phyloP scores from a whole-genome alignment of 495 filamentous ascomycete genomes.

The Annulohypoxylon maeteangense region DNA sequence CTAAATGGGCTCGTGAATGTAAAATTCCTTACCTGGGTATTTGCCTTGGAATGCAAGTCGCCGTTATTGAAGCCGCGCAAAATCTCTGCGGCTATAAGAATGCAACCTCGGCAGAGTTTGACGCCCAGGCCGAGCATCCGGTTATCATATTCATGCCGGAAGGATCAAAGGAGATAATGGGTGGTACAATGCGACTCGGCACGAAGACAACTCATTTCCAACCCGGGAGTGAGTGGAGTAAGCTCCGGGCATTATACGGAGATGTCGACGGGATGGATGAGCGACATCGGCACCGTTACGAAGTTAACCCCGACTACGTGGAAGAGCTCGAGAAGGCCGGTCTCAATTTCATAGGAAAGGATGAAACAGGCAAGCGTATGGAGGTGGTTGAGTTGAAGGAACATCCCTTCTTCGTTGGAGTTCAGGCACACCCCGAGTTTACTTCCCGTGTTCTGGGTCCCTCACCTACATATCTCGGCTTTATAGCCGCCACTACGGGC shows the following conservation, averaged over 20 bases:
- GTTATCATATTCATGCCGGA: constrained; percentile 95
- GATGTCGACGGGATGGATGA: constrained; percentile 65
- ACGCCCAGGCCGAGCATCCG: constrained; percentile 63
- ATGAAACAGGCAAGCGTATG: constrained; percentile 85
- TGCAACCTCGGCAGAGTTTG: constrained; percentile 75
- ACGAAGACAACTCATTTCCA: constrained; percentile 80
- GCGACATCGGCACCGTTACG: constrained; percentile 78
- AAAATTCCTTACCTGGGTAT: constrained; percentile 88
- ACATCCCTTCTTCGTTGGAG: constrained; percentile 89
- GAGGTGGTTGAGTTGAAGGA: constrained; percentile 90
- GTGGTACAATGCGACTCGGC: constrained; percentile 94
- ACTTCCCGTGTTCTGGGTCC: constrained; percentile 76
- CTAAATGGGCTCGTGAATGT: constrained; percentile 84
- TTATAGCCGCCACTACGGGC: constrained; percentile 80
- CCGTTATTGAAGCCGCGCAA: constrained; percentile 89
- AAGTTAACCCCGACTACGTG: constrained; percentile 76
- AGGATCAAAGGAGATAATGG: constrained; percentile 68
- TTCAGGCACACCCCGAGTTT: constrained; percentile 92
- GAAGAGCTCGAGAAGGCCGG: constrained; percentile 67
- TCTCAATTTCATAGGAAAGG: constrained; percentile 78
- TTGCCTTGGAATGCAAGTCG: constrained; percentile 94
- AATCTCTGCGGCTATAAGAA: constrained; percentile 70
- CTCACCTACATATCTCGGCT: constrained; percentile 83
- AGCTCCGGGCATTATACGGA: constrained; percentile 79
- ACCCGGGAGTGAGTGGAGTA: constrained; percentile 79